Percentiles rank a stretch among this genome's conserved stretches.
Evolutionary conservation across 495 filamentous ascomycete genomes (phyloP).

Genomic region (Corynascus novoguineensis): DNA sequence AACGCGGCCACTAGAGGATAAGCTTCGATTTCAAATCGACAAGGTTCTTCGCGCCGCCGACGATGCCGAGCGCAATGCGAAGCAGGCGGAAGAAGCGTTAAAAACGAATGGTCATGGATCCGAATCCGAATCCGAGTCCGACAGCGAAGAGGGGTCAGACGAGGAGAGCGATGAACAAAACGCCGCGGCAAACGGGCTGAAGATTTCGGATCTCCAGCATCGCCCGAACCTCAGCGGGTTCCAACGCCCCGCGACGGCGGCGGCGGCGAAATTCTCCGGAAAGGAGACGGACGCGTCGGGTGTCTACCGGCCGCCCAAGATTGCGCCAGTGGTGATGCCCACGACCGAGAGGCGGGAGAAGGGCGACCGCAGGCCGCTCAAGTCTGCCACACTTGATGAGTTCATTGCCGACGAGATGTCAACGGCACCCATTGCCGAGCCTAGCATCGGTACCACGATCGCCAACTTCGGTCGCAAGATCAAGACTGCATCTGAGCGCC

Average conservation of each 20-base stretch:
- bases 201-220: slow-evolving; percentile 61
- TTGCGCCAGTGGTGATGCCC: slow-evolving; percentile 69
- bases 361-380: slow-evolving; percentile 50
- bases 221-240: slow-evolving; percentile 56
- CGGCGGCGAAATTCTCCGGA: slow-evolving; percentile 37
- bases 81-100: slow-evolving; percentile 28
- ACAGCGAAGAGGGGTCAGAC: slow-evolving; percentile 33
- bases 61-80: slow-evolving; percentile 51
- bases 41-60: slow-evolving; percentile 84
- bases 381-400: slow-evolving; percentile 77
- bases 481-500: slow-evolving; percentile 64
- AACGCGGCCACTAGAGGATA: slow-evolving; percentile 78
- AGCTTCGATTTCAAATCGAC: slow-evolving; percentile 81
- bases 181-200: slow-evolving; percentile 28
- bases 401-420: slow-evolving; percentile 79
- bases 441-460: slow-evolving; percentile 81
- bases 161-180: slow-evolving; percentile 33
- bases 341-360: slow-evolving; percentile 54
- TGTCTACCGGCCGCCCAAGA: slow-evolving; percentile 79
- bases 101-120: slow-evolving; percentile 25
- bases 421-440: slow-evolving; percentile 66
- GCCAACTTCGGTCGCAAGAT: slow-evolving; percentile 62
- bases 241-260: slow-evolving; percentile 29
- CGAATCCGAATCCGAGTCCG: slow-evolving; percentile 38
- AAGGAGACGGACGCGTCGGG: slow-evolving; percentile 43